These are phyloP conservation scores for Solanum sejunctum DNA, from an alignment of 257 asterid genomes.

Conservation along the genomic window DNA sequence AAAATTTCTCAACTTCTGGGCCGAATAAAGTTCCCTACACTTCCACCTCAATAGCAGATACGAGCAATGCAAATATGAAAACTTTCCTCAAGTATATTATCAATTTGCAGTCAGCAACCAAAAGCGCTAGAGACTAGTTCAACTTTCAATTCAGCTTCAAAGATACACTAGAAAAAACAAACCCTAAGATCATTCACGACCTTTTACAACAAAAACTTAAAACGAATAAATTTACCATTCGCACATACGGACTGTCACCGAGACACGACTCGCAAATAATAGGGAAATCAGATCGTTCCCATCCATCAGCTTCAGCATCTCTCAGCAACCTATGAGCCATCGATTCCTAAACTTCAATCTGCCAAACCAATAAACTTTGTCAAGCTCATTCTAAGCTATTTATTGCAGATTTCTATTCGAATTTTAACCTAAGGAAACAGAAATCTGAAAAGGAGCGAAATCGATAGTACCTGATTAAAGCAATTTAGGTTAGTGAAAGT, in stretches of 20 bases:
- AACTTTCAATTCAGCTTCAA: not conserved
- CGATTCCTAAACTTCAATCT: not conserved
- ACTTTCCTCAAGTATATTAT: not conserved
- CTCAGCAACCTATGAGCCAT: constrained; percentile 95
- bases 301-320: constrained; percentile 90
- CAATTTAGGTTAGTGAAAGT: not conserved
- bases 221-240: constrained; percentile 51
- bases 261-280: constrained; percentile 95
- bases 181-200: not conserved
- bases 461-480: not conserved
- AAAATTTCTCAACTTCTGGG: not conserved
- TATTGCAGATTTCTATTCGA: not conserved
- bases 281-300: constrained; percentile 96
- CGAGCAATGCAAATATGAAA: not conserved
- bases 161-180: not conserved
- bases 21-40: not conserved
- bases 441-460: not conserved
- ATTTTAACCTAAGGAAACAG: not conserved
- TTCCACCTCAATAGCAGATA: not conserved
- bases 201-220: not conserved
- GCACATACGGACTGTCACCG: constrained; percentile 86
- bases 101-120: not conserved
- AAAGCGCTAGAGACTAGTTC: not conserved
- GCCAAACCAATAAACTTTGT: not conserved
- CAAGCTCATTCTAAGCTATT: not conserved